A percentile compares a stretch with the other conserved stretches of the same genome.
Evolutionary conservation across 805 yeast species (phyloP).

Genomic region (Allodekkera sacchari): DNA sequence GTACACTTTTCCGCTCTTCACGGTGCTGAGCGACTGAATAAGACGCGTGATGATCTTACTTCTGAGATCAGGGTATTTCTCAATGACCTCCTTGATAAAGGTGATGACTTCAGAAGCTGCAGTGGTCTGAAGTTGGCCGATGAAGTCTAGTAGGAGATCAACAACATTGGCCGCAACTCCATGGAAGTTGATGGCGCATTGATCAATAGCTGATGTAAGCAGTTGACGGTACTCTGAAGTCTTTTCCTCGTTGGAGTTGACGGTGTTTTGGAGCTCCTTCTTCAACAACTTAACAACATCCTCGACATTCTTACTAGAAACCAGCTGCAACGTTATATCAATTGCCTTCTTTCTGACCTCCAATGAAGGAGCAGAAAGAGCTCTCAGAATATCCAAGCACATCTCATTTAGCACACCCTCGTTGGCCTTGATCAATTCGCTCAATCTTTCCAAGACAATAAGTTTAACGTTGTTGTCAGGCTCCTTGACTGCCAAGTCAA

Average conservation of each 20-base stretch:
- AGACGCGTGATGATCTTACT: conserved; percentile 55
- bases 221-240: conserved; percentile 81
- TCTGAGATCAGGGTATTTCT: conserved; percentile 78
- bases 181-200: conserved; percentile 77
- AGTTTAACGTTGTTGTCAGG: conserved; percentile 94
- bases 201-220: conserved; percentile 80
- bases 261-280: conserved; percentile 77
- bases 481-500: conserved; percentile 84
- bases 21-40: conserved; percentile 49
- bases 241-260: conserved; percentile 68
- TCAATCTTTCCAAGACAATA: conserved; percentile 81
- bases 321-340: conserved; percentile 70
- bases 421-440: conserved; percentile 60
- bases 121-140: conserved; percentile 73
- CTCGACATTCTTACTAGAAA: conserved; percentile 83
- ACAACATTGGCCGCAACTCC: conserved; percentile 92
- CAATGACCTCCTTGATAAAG: conserved; percentile 93
- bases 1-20: conserved; percentile 83
- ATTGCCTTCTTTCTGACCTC: conserved; percentile 88
- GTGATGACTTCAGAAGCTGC: conserved; percentile 85
- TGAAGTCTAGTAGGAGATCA: conserved; percentile 75
- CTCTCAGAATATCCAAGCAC: conserved; percentile 77
- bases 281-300: conserved; percentile 87
- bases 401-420: conserved; percentile 82
- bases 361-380: conserved; percentile 78